These are phyloP conservation scores for Artemisia annua DNA, from an alignment of 129 eudicot genomes.

Conservation along the genomic window DNA sequence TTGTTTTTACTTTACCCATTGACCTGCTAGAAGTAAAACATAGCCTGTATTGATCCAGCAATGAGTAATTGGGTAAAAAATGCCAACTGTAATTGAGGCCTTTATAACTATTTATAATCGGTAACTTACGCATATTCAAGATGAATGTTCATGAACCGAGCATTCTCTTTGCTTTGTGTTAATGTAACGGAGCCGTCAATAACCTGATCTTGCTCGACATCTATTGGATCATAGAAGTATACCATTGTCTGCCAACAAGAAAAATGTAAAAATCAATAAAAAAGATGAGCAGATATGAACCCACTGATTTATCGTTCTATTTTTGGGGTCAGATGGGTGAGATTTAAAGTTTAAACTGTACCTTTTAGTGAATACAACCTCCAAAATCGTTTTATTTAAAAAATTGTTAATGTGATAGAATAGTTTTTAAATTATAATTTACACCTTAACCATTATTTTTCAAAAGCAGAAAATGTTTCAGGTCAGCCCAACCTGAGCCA, in stretches of 20 bases:
- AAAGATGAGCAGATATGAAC: not conserved
- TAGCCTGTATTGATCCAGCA: not conserved
- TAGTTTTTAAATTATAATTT: too few relatives aligned
- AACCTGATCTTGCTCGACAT: constrained; percentile 87
- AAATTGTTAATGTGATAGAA: too few relatives aligned
- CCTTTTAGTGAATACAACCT: too few relatives aligned
- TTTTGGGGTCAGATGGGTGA: too few relatives aligned
- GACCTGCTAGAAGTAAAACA: not conserved
- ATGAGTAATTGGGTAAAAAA: not conserved
- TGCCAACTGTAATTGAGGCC: not conserved
- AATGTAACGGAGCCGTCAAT: constrained; percentile 81
- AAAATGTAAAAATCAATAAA: not conserved
- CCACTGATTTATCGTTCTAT: too few relatives aligned
- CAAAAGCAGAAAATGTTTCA: too few relatives aligned
- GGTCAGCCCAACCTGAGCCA: not conserved
- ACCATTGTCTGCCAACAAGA: constrained; percentile 66
- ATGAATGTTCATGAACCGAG: constrained; percentile 89
- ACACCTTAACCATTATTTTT: too few relatives aligned
- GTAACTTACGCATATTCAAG: constrained; percentile 82
- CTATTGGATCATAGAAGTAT: constrained; percentile 88
- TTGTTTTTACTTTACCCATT: not conserved
- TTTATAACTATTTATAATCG: constrained; percentile 4
- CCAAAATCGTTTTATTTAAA: too few relatives aligned
- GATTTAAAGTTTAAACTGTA: too few relatives aligned
- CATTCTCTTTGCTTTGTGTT: constrained; percentile 85